Percentiles rank a stretch among this genome's conserved stretches.
Evolutionary conservation across 768 basidiomycete species (phyloP).

Genomic region (Infundibulicybe gibba): DNA sequence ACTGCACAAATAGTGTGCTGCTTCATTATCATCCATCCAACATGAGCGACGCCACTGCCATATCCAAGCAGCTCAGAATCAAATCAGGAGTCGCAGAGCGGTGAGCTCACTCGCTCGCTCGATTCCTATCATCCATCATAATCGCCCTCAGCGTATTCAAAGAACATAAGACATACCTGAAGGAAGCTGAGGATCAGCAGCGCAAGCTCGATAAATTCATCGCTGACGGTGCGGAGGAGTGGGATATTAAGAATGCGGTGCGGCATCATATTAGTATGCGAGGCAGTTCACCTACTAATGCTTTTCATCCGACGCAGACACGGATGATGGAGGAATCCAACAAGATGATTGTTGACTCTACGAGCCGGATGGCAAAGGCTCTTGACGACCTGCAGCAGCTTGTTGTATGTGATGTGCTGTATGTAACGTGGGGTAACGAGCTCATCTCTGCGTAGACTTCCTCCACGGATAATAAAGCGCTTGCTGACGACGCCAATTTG

Average conservation of each 20-base stretch:
- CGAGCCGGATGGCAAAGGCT: slow-evolving; percentile 56
- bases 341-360: slow-evolving; percentile 76
- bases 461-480: slow-evolving; percentile 38
- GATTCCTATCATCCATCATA: slow-evolving; percentile 8
- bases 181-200: slow-evolving; percentile 60
- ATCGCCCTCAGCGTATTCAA: slow-evolving; percentile 52
- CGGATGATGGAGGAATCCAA: slow-evolving; percentile 72
- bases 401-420: slow-evolving; percentile 49
- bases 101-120: slow-evolving; percentile 38
- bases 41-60: background rate
- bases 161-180: slow-evolving; percentile 61
- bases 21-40: background rate
- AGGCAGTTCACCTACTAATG: slow-evolving; percentile 9
- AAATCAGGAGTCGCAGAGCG: slow-evolving; percentile 64
- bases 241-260: slow-evolving; percentile 77
- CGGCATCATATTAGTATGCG: slow-evolving; percentile 20
- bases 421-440: slow-evolving; percentile 1
- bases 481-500: slow-evolving; percentile 41
- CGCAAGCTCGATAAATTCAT: slow-evolving; percentile 59
- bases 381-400: slow-evolving; percentile 61
- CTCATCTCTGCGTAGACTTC: slow-evolving; percentile 26
- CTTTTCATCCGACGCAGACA: slow-evolving; percentile 32
- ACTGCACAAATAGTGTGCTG: too few relatives aligned
- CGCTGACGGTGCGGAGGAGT: slow-evolving; percentile 61
- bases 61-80: slow-evolving; percentile 61